Conservation (phyloP, 768 basidiomycete genomes). For the Termitomyces sp. region DNA sequence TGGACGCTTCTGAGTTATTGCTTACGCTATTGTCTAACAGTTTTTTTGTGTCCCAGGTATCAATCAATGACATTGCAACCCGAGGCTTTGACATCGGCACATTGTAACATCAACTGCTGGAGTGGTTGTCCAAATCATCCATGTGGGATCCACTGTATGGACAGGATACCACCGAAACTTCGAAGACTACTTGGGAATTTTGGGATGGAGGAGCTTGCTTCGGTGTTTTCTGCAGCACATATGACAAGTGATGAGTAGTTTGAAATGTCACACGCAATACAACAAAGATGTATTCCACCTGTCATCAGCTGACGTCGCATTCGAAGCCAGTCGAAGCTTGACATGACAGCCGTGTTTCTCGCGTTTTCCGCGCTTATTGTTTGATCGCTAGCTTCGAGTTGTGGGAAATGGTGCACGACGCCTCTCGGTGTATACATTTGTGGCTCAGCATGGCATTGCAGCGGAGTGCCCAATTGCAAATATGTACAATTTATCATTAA, state of each 20-base stretch:
- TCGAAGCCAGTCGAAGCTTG: neutral
- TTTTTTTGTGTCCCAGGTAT: no score
- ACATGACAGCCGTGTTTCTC: neutral
- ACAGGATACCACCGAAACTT: neutral
- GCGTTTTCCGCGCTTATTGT: neutral
- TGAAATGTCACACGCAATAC: no score
- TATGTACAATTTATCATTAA: neutral
- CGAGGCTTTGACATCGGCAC: neutral
- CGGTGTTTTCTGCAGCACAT: neutral
- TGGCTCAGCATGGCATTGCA: neutral
- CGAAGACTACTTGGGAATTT: neutral
- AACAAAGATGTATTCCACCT: neutral
- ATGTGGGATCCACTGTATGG: neutral
- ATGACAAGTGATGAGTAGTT: neutral
- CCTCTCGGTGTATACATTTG: neutral
- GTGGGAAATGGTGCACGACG: neutral
- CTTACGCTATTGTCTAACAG: no score
- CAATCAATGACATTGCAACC: neutral
- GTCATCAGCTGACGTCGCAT: neutral
- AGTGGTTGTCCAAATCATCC: neutral
- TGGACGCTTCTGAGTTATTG: no score
- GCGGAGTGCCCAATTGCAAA: neutral
- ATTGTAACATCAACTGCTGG: neutral
- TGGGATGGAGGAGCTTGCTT: neutral
- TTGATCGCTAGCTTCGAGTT: neutral